phyloP scores from a whole-genome alignment of 2,329 filamentous ascomycete genomes.

The Podosphaera xanthii region DNA sequence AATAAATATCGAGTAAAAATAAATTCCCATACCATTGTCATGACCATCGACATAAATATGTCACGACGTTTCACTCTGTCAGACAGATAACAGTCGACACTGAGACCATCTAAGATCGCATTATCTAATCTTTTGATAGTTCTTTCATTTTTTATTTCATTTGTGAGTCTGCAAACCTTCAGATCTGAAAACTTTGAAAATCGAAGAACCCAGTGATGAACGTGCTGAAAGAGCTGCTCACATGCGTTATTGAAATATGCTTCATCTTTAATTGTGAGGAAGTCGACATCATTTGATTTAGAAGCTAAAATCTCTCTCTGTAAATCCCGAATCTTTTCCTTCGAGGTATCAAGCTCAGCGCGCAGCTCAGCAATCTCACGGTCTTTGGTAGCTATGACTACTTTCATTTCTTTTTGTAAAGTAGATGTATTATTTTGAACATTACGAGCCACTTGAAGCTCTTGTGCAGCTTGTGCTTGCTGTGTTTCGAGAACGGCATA shows the following conservation, averaged over 20 bases:
- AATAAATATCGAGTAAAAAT: slow-evolving; percentile 96
- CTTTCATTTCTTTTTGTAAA: slow-evolving; percentile 36
- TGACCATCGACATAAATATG: slow-evolving; percentile 95
- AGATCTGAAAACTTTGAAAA: slow-evolving; percentile 97
- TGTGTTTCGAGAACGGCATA: slow-evolving; percentile 44
- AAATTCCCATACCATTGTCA: slow-evolving; percentile 99
- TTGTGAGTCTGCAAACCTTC: slow-evolving; percentile 61
- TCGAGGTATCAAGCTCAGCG: slow-evolving; percentile 50
- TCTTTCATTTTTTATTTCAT: slow-evolving; percentile 75
- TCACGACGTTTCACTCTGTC: slow-evolving; percentile 78
- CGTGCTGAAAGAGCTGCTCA: slow-evolving; percentile 82
- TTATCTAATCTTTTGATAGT: slow-evolving; percentile 88
- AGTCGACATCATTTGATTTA: slow-evolving; percentile 41
- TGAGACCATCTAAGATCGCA: slow-evolving; percentile 76
- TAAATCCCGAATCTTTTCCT: slow-evolving; percentile 34
- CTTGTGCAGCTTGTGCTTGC: slow-evolving; percentile 39
- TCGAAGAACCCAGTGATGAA: slow-evolving; percentile 91
- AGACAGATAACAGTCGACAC: slow-evolving; percentile 68
- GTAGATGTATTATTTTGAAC: slow-evolving; percentile 40
- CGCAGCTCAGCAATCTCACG: slow-evolving; percentile 59
- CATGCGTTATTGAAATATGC: slow-evolving; percentile 91
- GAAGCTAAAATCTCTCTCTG: slow-evolving; percentile 33
- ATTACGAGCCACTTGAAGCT: slow-evolving; percentile 44
- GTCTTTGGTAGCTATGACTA: slow-evolving; percentile 58
- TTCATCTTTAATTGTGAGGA: slow-evolving; percentile 63